phyloP scores from a whole-genome alignment of 208 protist species.

The Acanthamoeba lenticulata region DNA sequence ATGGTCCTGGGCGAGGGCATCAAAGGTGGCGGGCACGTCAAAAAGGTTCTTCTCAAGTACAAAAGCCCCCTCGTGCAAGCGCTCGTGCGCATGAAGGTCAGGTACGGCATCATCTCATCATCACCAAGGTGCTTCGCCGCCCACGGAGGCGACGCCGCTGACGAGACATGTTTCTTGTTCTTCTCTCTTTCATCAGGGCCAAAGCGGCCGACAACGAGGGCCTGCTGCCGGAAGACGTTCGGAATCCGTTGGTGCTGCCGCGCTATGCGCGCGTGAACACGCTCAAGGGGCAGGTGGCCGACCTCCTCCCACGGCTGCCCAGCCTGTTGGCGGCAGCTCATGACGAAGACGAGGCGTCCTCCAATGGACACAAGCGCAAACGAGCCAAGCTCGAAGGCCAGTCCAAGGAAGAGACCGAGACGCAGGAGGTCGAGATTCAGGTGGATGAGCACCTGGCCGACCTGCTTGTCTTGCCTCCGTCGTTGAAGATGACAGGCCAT shows the following conservation, averaged over 20 bases:
- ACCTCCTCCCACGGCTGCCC: not conserved
- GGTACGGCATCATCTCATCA: not conserved
- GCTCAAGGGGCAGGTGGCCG: not conserved
- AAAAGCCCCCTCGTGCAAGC: not conserved
- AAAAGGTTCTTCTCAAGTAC: slow-evolving; percentile 10
- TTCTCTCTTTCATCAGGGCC: not conserved
- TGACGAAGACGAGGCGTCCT: not conserved
- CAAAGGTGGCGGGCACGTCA: slow-evolving; percentile 4
- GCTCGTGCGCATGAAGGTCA: not conserved
- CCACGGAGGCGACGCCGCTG: too few relatives aligned
- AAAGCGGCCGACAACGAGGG: not conserved
- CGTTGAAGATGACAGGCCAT: not conserved
- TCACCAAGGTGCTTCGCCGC: not conserved
- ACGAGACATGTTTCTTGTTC: not conserved
- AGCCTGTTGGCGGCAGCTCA: not conserved
- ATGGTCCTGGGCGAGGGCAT: not conserved
- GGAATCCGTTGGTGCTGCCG: not conserved
- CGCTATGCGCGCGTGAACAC: slow-evolving; percentile 14
- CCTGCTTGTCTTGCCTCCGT: not conserved
- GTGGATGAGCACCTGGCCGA: slow-evolving; percentile 18
- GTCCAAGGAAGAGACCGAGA: not conserved
- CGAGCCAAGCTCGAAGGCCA: not conserved
- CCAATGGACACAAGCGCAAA: not conserved
- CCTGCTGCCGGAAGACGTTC: not conserved
- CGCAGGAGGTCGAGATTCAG: not conserved